Base-by-base conservation (phyloP, 768 basidiomycete species). In the Tulasnella sp. region DNA sequence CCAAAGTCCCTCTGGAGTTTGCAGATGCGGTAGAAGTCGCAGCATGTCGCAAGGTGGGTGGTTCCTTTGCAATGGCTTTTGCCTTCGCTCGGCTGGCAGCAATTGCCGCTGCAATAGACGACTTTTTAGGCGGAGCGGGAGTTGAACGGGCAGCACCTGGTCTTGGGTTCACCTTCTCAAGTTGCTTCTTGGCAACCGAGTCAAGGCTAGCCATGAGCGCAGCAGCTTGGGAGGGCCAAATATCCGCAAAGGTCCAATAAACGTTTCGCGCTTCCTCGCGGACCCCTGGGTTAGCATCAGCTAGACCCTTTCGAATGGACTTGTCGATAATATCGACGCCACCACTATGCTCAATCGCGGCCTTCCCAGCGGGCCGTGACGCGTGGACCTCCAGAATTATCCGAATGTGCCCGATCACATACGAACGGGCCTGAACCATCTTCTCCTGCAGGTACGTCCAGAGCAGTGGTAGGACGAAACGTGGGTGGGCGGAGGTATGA, bases 11-110 rank as follows among this genome's bases (percentile, higher is more conserved):
- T 32, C 55, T 60, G 6, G 60, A 59, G 42, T 75, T 70, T 6
- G 76, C 73, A 63, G 85, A 74, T 14, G 70, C 72, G 14, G 77
- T 72, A 48, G 86, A 85, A 7, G 85, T 89, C 4, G 86, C 85
- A 66, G 88, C 86, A 67, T 90, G 88, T 51, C 83, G 77, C 48
- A 87, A 73, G 49, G 78, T 77, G 3, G 88, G 88, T 17, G 88
- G 88, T 7, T 86, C 84, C 31, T 75, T 82, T 2, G 88, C 86
- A 59, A 87, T 87, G 19, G 79, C 83, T 64, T 82, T 89, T 14
- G 87, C 86, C 66, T 88, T 93, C 14, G 84, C 87, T 21, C 90
- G 78, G 66, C 86, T 92, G 19, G 91, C 89, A 37, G 91, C 91
- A 63, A 93, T 86, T 21, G 87, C 81, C 7, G 90, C 86, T 37